phyloP scores from a whole-genome alignment of 306 rosid genomes.

The Rosa chinensis region DNA sequence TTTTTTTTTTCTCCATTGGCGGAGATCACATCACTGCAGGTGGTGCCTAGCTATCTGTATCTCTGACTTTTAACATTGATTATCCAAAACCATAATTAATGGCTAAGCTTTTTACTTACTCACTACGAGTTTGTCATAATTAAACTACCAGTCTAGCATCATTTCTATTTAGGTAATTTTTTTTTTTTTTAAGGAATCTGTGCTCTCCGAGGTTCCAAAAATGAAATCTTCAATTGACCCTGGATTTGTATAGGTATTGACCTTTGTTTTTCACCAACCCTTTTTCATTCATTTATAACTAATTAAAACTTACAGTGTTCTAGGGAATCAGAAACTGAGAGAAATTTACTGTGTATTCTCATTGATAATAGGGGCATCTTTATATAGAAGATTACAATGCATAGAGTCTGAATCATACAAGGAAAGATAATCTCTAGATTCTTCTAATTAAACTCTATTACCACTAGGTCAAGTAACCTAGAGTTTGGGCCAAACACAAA shows the following conservation, averaged over 20 bases:
- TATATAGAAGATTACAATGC: too few species aligned
- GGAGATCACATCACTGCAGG: constrained; percentile 23
- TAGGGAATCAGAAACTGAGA: too few species aligned
- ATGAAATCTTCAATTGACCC: neutral
- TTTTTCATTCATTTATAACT: neutral
- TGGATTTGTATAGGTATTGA: neutral
- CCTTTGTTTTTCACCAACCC: neutral
- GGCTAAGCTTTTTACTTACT: neutral
- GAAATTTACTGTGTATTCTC: too few species aligned
- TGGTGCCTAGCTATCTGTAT: neutral
- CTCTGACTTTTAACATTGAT: neutral
- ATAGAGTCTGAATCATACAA: too few species aligned
- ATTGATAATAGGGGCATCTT: too few species aligned
- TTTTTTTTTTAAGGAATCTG: neutral
- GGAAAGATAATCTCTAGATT: too few species aligned
- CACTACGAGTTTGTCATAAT: neutral
- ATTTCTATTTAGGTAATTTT: neutral
- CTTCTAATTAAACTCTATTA: too few species aligned
- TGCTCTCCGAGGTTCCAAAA: neutral
- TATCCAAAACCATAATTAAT: neutral
- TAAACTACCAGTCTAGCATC: neutral
- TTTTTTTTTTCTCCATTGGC: constrained; percentile 11
- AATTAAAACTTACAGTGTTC: too few species aligned
- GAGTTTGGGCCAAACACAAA: too few species aligned
- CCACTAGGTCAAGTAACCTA: too few species aligned